A percentile compares a stretch with the other conserved stretches of the same genome.
These are phyloP conservation scores for Colletotrichum horii DNA, from an alignment of 2,329 filamentous ascomycete genomes.

Conservation along the genomic window DNA sequence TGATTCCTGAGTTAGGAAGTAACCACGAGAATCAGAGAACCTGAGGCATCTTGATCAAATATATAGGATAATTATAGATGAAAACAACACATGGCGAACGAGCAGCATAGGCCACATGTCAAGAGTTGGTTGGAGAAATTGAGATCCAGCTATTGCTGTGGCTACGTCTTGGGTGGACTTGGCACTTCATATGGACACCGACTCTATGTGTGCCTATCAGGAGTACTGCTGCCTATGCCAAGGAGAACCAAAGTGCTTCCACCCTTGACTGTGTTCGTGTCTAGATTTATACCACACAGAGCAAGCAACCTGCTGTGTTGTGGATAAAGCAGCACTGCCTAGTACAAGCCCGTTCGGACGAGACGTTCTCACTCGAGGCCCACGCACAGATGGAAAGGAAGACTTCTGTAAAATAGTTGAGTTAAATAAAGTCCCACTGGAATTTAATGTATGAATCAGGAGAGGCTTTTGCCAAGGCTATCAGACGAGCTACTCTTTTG, in stretches of 20 bases:
- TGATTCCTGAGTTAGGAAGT: rapidly evolving
- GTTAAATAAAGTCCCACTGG: too few species aligned
- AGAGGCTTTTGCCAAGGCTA: rapidly evolving
- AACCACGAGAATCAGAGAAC: not conserved
- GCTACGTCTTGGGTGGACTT: not conserved
- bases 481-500: not conserved
- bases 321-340: too few species aligned
- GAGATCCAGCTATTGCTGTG: not conserved
- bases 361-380: too few species aligned
- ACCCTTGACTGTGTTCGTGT: not conserved
- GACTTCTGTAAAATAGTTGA: too few species aligned
- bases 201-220: not conserved
- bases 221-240: rapidly evolving
- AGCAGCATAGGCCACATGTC: rapidly evolving
- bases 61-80: not conserved
- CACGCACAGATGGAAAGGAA: too few species aligned
- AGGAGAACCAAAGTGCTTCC: rapidly evolving
- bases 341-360: too few species aligned
- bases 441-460: too few species aligned
- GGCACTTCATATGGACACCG: not conserved
- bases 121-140: not conserved
- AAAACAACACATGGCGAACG: rapidly evolving
- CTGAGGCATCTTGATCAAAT: rapidly evolving
- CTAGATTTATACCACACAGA: rapidly evolving
- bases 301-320: rapidly evolving